Percentiles rank a stretch among this genome's conserved stretches.
Conservation (phyloP, 2,329 filamentous ascomycete species). For the Neofusicoccum cordaticola region DNA sequence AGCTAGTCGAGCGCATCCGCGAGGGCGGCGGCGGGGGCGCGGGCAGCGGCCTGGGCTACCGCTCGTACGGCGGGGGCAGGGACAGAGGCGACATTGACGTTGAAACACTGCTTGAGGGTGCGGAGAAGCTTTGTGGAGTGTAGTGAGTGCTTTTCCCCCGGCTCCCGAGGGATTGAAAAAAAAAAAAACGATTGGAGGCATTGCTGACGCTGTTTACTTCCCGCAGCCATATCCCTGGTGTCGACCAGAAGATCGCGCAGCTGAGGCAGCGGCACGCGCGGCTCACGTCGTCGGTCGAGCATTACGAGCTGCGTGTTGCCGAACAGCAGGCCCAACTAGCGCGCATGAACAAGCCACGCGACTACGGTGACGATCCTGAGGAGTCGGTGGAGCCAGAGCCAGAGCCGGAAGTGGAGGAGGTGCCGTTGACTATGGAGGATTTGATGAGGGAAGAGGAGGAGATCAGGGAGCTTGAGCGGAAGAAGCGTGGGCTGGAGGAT, state of each 20-base stretch:
- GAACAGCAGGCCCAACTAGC: constrained; percentile 73
- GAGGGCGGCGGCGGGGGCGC: constrained; percentile 56
- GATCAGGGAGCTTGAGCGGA: constrained; percentile 60
- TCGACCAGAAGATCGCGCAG: constrained; percentile 69
- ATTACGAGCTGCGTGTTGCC: constrained; percentile 77
- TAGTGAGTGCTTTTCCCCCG: constrained; percentile 56
- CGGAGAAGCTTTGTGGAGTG: constrained; percentile 84
- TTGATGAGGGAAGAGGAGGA: constrained; percentile 67
- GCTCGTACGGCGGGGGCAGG: constrained; percentile 38
- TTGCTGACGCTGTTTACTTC: constrained; percentile 19
- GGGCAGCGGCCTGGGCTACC: constrained; percentile 46
- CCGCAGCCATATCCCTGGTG: constrained; percentile 68
- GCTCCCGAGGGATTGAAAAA: too few species aligned
- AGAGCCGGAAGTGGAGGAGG: constrained; percentile 39
- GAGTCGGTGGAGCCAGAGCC: constrained; percentile 49
- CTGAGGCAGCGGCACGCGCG: constrained; percentile 70
- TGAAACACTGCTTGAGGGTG: constrained; percentile 77
- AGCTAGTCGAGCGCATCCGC: constrained; percentile 78
- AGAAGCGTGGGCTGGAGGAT: constrained; percentile 61
- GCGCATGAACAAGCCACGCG: constrained; percentile 63
- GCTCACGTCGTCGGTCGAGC: constrained; percentile 69
- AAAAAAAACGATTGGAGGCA: background rate
- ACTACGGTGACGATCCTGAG: constrained; percentile 50
- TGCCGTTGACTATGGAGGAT: constrained; percentile 66
- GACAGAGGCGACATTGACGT: constrained; percentile 76